Base-by-base conservation (phyloP, 208 protist species). In the Trypanosoma avium region DNA sequence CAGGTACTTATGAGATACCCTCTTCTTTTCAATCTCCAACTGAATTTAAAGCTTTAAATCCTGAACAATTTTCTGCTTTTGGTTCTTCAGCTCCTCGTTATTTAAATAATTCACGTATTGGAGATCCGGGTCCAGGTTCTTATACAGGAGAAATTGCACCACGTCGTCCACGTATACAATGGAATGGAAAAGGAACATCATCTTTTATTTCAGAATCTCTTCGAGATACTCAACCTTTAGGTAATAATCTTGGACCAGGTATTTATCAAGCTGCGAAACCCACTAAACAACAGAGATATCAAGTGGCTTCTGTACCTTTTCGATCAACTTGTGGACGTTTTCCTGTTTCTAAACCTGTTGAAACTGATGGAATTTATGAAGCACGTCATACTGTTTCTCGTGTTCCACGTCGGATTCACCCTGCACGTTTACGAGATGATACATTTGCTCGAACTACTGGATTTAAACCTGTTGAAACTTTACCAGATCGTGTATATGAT, bases 111-210 rank as follows among this genome's bases (percentile, higher is more conserved):
- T 58, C 22, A 36, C 58, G 60, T 21, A 57, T 61, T n/a, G 68
- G 76, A 46, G 12, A 32, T 3, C 86, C 89, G 15, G 89, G 89
- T 1, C 89, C 89, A 17, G 89, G 89, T 17, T 45, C 69, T 40
- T 95, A 93, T 64, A 88, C 82, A 2, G 84, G 76, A 42, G 77
- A 89, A 8, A 81, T 95, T 47, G 86, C 84, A 7, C 84, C 86
- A 24, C 82, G 86, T 0, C 76, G 86, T n/a, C 72, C 76, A 26
- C 48, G 52, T 15, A 61, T 65, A n/a, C 13, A 10, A 9, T 55
- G 55, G 0, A 60, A 75, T 8, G 42, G 49, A 4, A 61, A 62
- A 17, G 67, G 74, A 27, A 79, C 84, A 10, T 79, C 75, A 3
- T 61, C 85, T 4, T 92, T 95, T 75, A 9, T 68, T 9, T 87